Conservation (phyloP, 768 basidiomycete genomes). For the Punctularia strigosozonata region DNA sequence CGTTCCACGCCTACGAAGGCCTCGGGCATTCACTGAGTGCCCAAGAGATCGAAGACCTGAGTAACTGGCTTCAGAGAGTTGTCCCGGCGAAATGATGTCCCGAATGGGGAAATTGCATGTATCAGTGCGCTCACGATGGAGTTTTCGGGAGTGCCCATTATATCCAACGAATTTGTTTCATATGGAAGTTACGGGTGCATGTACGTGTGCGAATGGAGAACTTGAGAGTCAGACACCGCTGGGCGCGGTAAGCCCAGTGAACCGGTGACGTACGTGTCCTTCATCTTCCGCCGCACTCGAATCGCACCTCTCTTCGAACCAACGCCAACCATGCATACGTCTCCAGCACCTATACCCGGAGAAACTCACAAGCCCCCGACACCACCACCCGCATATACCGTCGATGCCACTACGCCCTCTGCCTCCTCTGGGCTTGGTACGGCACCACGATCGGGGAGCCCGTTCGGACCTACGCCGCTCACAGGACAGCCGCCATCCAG, state of each 20-base stretch:
- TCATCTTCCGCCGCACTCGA: too few species aligned
- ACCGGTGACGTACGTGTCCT: too few species aligned
- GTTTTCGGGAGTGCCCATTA: background rate
- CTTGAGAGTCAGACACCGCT: too few species aligned
- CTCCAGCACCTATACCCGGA: too few species aligned
- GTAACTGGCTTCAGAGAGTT: conserved; percentile 51
- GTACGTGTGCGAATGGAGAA: too few species aligned
- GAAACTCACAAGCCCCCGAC: background rate
- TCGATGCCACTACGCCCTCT: background rate
- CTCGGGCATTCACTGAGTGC: conserved; percentile 55
- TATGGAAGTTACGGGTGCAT: too few species aligned
- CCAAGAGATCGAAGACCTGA: conserved; percentile 61
- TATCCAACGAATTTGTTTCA: background rate
- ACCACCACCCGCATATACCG: background rate
- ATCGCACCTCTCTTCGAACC: too few species aligned
- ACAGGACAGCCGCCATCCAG: conserved; percentile 23
- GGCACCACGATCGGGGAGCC: too few species aligned
- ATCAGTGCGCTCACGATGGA: background rate
- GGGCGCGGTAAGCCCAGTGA: too few species aligned
- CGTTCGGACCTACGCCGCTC: conserved; percentile 33
- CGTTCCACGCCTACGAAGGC: conserved; percentile 56
- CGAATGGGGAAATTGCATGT: background rate
- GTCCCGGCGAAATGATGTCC: background rate
- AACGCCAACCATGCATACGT: too few species aligned
- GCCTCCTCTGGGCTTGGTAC: background rate